Percentiles rank a stretch among this genome's conserved stretches.
Evolutionary conservation across 2,329 filamentous ascomycete species (phyloP).

Genomic region (Pseudocercospora crystallina): DNA sequence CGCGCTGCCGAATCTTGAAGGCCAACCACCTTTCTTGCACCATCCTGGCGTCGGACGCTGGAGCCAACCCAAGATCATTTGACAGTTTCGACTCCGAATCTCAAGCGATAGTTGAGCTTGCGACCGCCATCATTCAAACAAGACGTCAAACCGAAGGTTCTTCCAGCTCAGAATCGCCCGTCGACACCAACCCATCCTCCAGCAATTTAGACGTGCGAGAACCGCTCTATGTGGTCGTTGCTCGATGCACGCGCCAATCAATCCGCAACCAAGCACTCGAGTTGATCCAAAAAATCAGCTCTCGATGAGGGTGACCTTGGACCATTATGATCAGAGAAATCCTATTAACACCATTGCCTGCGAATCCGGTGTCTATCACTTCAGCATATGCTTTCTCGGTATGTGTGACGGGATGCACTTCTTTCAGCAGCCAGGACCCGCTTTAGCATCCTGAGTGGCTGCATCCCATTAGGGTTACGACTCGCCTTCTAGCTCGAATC

Average conservation of each 20-base stretch:
- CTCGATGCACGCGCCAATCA: conserved; percentile 22
- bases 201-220: conserved; percentile 26
- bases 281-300: conserved; percentile 12
- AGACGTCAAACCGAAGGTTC: conserved; percentile 12
- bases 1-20: conserved; percentile 31
- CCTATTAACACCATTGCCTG: neutral
- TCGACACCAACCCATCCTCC: conserved; percentile 5
- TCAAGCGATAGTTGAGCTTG: conserved; percentile 33
- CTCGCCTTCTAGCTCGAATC: conserved; percentile 1
- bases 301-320: conserved; percentile 1
- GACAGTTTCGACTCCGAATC: conserved; percentile 29
- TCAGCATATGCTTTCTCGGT: neutral
- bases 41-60: conserved; percentile 29
- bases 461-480: neutral
- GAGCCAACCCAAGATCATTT: conserved; percentile 15
- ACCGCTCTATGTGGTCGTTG: conserved; percentile 29
- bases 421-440: conserved; percentile 5
- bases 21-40: conserved; percentile 35
- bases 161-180: conserved; percentile 14
- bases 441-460: neutral
- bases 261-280: conserved; percentile 22
- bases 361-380: neutral
- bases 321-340: neutral
- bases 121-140: conserved; percentile 24
- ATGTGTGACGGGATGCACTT: neutral